Base-by-base conservation (phyloP, 2,329 filamentous ascomycete species). In the Sphaerostilbella broomeana region DNA sequence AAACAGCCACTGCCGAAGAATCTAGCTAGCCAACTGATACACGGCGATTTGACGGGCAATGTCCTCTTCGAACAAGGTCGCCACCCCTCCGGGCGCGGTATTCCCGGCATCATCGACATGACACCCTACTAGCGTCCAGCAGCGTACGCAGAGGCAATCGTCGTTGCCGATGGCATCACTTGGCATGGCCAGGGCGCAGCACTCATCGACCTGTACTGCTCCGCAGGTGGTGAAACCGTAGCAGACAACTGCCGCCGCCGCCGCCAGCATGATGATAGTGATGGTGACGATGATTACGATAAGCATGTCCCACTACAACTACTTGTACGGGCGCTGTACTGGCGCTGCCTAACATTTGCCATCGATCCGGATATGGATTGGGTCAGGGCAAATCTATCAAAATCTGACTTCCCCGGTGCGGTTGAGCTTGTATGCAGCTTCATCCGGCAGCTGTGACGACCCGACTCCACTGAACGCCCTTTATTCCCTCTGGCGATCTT, bases 51-150 rank as follows among this genome's bases (percentile, higher is more conserved):
- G n/a, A n/a, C n/a, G n/a, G n/a, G n/a, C n/a, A n/a, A n/a, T n/a
- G n/a, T n/a, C n/a, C n/a, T n/a, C n/a, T n/a, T n/a, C n/a, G n/a
- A n/a, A n/a, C n/a, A n/a, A n/a, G n/a, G n/a, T n/a, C n/a, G n/a
- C n/a, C n/a, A n/a, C n/a, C n/a, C n/a, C n/a, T n/a, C n/a, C n/a
- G n/a, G n/a, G n/a, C n/a, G n/a, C n/a, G n/a, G n/a, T n/a, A n/a
- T n/a, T n/a, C n/a, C n/a, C n/a, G 40, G 43, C 9, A 39, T 45
- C 10, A 40, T 43, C n/a, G 43, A 47, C 28, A 17, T 45, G 46
- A 40, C 40, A 4, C 42, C 42, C n/a, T 44, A 42, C 26, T 44
- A 40, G 43, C 28, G 35, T 8, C 43, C 43, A 10, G 34, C 34
- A 8, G 21, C 10, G 3, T 42, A 38, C 6, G 43, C 33, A 5